Percentiles rank a stretch among this genome's conserved stretches.
Conservation (phyloP, 345 rosid species). For the Boechera retrofracta region DNA sequence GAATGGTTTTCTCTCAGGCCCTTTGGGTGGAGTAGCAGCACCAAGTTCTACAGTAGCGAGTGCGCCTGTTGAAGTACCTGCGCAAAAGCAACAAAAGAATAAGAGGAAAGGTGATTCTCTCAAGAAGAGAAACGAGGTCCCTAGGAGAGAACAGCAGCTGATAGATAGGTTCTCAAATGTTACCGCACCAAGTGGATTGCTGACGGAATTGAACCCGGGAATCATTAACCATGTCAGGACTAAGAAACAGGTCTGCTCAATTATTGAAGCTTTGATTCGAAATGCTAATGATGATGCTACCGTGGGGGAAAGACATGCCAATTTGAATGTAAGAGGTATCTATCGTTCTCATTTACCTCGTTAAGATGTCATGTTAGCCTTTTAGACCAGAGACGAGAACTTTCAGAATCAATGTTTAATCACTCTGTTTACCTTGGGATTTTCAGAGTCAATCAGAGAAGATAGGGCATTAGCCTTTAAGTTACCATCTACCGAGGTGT, state of each 20-base stretch:
- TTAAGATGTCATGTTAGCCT: conserved; percentile 44
- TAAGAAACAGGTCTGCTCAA: conserved; percentile 86
- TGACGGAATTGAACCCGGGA: conserved; percentile 88
- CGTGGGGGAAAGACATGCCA: conserved; percentile 42
- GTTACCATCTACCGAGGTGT: conserved; percentile 58
- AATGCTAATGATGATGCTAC: conserved; percentile 49
- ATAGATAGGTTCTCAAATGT: conserved; percentile 80
- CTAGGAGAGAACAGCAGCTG: conserved; percentile 62
- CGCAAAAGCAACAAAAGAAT: conserved; percentile 72
- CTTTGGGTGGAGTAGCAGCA: conserved; percentile 63
- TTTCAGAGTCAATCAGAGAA: conserved; percentile 48
- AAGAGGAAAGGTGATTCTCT: conserved; percentile 60
- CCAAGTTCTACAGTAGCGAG: conserved; percentile 49
- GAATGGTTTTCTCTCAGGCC: conserved; percentile 84
- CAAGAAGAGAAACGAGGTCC: conserved; percentile 51
- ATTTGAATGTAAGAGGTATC: conserved; percentile 47
- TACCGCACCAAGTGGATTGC: conserved; percentile 90
- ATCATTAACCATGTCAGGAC: conserved; percentile 91
- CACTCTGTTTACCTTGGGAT: conserved; percentile 44
- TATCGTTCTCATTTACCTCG: conserved; percentile 40
- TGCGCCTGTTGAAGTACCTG: conserved; percentile 61
- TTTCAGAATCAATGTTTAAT: conserved; percentile 38
- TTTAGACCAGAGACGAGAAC: conserved; percentile 32
- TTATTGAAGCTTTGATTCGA: conserved; percentile 78
- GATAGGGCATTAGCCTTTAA: conserved; percentile 55